A percentile compares a stretch with the other conserved stretches of the same genome.
phyloP scores from a whole-genome alignment of 345 rosid species.

The Theobroma cacao region DNA sequence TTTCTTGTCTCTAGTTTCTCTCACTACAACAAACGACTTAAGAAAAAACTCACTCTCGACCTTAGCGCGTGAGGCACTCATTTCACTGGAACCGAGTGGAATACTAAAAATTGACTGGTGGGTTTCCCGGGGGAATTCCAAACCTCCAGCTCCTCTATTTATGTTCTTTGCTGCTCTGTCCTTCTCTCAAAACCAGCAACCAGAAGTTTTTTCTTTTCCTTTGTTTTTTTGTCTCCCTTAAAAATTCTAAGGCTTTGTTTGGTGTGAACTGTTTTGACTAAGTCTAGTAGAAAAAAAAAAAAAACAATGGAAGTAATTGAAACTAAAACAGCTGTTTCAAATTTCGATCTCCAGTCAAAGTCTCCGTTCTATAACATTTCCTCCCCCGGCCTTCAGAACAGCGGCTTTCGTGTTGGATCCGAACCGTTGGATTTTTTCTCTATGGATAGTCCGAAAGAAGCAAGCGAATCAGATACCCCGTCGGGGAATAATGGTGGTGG shows the following conservation, averaged over 20 bases:
- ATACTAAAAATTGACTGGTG: not conserved
- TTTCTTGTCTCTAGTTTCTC: not conserved
- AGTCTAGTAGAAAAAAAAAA: not conserved
- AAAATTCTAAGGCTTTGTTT: not conserved
- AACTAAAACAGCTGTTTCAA: slow-evolving; percentile 28
- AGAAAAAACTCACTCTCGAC: not conserved
- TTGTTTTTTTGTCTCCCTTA: not conserved
- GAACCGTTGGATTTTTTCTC: not conserved
- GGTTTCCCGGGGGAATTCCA: slow-evolving; percentile 5
- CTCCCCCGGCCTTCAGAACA: slow-evolving; percentile 8
- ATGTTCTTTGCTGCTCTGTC: not conserved
- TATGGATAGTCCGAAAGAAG: not conserved
- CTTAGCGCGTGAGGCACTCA: not conserved
- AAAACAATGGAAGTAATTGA: slow-evolving; percentile 42
- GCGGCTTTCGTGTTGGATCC: not conserved
- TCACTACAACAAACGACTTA: not conserved
- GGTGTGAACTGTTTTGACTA: not conserved
- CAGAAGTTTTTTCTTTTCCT: not conserved
- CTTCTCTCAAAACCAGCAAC: not conserved
- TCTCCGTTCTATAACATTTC: slow-evolving; percentile 35
- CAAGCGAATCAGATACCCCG: not conserved
- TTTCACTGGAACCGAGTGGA: not conserved
- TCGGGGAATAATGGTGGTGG: not conserved
- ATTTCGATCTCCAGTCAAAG: slow-evolving; percentile 33
- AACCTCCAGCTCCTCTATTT: not conserved